A percentile compares a stretch with the other conserved stretches of the same genome.
These are phyloP conservation scores for Diaporthe sp. DNA, from an alignment of 2,329 filamentous ascomycete species.

Conservation along the genomic window DNA sequence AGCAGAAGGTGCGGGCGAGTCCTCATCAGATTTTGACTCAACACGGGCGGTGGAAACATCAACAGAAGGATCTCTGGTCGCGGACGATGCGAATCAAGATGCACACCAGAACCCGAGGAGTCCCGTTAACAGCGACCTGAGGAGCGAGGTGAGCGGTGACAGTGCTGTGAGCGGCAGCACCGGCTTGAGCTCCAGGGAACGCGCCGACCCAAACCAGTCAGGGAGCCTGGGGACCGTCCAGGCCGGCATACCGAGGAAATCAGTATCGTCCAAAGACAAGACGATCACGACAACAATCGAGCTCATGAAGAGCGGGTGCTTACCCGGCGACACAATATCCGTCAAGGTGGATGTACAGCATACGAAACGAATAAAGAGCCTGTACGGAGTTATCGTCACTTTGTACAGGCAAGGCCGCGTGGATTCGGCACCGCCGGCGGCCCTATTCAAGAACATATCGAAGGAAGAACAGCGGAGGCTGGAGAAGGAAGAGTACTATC, in stretches of 20 bases:
- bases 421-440: constrained; percentile 75
- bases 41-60: constrained; percentile 52
- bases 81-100: constrained; percentile 56
- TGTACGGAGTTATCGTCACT: constrained; percentile 93
- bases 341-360: constrained; percentile 88
- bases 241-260: constrained; percentile 51
- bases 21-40: constrained; percentile 53
- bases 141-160: constrained; percentile 79
- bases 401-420: constrained; percentile 92
- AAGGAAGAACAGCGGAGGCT: constrained; percentile 75
- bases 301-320: constrained; percentile 82
- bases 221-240: constrained; percentile 62
- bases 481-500: constrained; percentile 87
- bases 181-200: constrained; percentile 62
- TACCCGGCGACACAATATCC: constrained; percentile 86
- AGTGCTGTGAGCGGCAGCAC: constrained; percentile 77
- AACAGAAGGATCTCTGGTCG: constrained; percentile 55
- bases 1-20: constrained; percentile 48
- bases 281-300: constrained; percentile 91
- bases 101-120: constrained; percentile 53
- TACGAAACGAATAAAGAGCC: constrained; percentile 88
- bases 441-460: constrained; percentile 64
- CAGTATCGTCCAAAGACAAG: constrained; percentile 68
- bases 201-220: constrained; percentile 55
- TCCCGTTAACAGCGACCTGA: constrained; percentile 64